Base-by-base conservation (phyloP, 192 early-diverging fungal genomes). In the Linnemannia schmuckeri region DNA sequence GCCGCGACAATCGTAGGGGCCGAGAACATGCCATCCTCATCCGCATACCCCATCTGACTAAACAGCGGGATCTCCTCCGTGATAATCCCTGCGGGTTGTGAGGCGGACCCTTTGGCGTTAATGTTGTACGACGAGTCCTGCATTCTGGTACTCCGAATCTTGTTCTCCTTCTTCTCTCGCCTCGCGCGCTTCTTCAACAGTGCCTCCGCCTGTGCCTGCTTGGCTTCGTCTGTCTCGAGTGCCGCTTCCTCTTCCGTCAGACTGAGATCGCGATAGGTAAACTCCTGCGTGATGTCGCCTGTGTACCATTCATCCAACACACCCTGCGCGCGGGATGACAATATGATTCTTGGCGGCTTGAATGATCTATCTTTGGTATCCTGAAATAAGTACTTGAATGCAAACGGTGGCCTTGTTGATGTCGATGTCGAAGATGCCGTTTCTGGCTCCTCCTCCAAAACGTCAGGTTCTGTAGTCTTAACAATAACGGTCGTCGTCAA, bases 1-100 rank as follows among this genome's bases (percentile, higher is more conserved):
- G 72, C 76, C 0, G 82, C 78, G 13, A 83, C 40, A 22, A 83
- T 76, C 5, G 76, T 77, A 20, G 82, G 82, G 22, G 78, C 24
- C 22, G 82, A 83, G 35, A 83, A 83, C 38, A 70, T 40, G 9
- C 82, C 82, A 52, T 78, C 76, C 3, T 83, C 82, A 61, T 83
- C 76, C 2, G 82, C 57, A 40, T 74, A 47, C 4, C 75, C 76
- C 49, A 49, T 37, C 33, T 47, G 46, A 55, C 46, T 35, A 22
- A 9, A 41, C n/a, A 71, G 33, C 8, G 35, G 46, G 2, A 17
- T 8, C 8, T 35, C 44, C 2, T 72, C 55, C 24, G 75, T 41
- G 47, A 78, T 55, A 47, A 76, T 35, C 6, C 80, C 80, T 9
- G 70, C 30, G 15, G 82, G 82, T 38, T 78, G 76, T 3, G 82